Evolutionary conservation across 208 protist genomes (phyloP).

Genomic region (Leishmania tarentolae): DNA sequence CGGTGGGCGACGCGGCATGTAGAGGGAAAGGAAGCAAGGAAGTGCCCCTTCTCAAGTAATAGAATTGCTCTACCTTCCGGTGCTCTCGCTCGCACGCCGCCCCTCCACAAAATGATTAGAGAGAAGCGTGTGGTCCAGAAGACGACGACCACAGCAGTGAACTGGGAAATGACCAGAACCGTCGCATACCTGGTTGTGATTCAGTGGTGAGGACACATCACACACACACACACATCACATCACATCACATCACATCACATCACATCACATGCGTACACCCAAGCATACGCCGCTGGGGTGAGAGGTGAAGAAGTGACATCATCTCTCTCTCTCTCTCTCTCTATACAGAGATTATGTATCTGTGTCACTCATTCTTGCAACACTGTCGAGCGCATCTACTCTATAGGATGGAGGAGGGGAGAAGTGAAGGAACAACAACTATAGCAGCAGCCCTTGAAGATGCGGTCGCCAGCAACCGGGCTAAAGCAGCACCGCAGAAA

Average conservation of each 20-base stretch:
- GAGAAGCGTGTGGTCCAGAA: background rate
- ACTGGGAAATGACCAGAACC: background rate
- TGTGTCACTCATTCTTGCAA: background rate
- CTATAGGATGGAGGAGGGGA: background rate
- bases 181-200: background rate
- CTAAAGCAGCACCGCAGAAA: background rate
- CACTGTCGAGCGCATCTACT: background rate
- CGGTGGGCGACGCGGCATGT: background rate
- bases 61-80: background rate
- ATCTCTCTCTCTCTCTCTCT: background rate
- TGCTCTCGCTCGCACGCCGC: background rate
- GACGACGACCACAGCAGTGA: background rate
- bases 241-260: too few species aligned
- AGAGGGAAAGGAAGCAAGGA: background rate
- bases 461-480: background rate
- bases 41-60: background rate
- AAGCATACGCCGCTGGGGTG: background rate
- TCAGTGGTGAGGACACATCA: background rate
- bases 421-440: background rate
- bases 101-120: background rate
- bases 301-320: background rate
- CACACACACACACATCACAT: background rate
- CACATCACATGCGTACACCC: background rate
- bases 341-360: background rate
- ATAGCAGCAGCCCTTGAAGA: background rate